These are phyloP conservation scores for Globisporangium perplexum DNA, from an alignment of 352 stramenopile genomes.

Conservation along the genomic window DNA sequence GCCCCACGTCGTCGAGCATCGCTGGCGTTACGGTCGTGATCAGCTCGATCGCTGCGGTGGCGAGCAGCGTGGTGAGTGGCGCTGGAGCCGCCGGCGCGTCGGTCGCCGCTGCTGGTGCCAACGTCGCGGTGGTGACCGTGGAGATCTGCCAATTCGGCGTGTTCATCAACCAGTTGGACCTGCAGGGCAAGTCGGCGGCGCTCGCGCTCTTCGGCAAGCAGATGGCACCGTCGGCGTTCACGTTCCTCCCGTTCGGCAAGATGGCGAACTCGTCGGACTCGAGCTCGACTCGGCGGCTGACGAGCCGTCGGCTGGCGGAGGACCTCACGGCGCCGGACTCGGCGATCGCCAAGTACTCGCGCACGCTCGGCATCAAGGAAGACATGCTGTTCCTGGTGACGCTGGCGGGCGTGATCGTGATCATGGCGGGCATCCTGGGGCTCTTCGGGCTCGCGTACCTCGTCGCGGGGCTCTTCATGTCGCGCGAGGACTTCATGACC, in stretches of 20 bases:
- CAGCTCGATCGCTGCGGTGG: conserved; percentile 65
- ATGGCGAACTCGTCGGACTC: conserved; percentile 16
- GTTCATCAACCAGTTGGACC: conserved; percentile 68
- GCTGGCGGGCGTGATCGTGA: conserved; percentile 64
- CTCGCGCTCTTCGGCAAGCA: conserved; percentile 65
- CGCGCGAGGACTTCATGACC: conserved; percentile 52
- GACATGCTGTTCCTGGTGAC: conserved; percentile 83
- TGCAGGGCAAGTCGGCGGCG: conserved; percentile 65
- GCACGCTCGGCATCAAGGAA: conserved; percentile 62
- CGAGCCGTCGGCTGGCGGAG: conserved; percentile 2
- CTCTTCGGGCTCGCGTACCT: conserved; percentile 61
- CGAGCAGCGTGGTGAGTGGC: conserved; percentile 42
- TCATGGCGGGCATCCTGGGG: conserved; percentile 59
- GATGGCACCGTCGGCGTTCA: conserved; percentile 71
- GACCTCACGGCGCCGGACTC: conserved; percentile 23
- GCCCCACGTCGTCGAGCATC: conserved; percentile 60
- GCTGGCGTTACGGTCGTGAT: conserved; percentile 64
- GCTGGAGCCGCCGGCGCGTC: conserved; percentile 38
- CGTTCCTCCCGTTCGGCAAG: conserved; percentile 72
- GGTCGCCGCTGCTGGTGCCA: conserved; percentile 44
- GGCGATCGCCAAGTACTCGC: conserved; percentile 70
- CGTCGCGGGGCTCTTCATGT: conserved; percentile 56
- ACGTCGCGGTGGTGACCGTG: conserved; percentile 64
- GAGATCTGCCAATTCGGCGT: conserved; percentile 81
- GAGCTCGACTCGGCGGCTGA: conserved; percentile 4